Evolutionary conservation across 1,284 basidiomycete species (phyloP), one percentile per base, ranked within the genome.

Genomic region (Ganoderma leucocontextum): DNA sequence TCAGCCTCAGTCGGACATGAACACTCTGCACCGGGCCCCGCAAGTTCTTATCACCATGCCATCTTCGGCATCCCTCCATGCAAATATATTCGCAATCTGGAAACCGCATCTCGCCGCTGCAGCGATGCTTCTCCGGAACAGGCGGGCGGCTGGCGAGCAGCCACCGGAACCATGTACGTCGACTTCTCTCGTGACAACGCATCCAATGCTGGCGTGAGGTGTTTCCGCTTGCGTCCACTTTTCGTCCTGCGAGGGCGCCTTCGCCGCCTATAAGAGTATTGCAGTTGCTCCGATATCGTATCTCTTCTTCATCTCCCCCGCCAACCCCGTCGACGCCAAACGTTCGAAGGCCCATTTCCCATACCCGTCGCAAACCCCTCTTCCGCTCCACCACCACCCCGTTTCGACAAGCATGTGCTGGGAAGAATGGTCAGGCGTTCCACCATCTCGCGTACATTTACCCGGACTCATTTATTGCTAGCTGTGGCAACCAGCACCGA

Each of bases 401-500:
- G 29, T 12, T 67, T 52, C 47, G 10, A 25, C 33, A 44, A 63
- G 47, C 65, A 84, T 85, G 84, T 85, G 84, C 65, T 79, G 72
- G 70, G 81, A 82, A 77, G 84, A 85, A 78, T 81, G 82, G 84
- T 85, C 63, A 70, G 80, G 70, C 3, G 38, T 61, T 44, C 41
- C 35, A 67, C 67, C 65, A 38, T 35, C 4, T 12, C 38, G n/a
- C 53, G 38, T 19, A 63, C 53, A n/a, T 25, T 42, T 22, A 35
- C 44, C 22, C 25, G 15, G 15, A 13, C 60, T 61, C 38, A 63
- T 53, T 44, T 17, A n/a, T 22, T n/a, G 15, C 52, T 72, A 91
- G 89, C 71, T 81, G 82, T 68, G 90, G 89, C 63, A 89, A 91
- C 78, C 86, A 85, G 67, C 89, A 91, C 78, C 83, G 89, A 79